Percentiles rank a stretch among this genome's conserved stretches.
Conservation (phyloP, 495 filamentous ascomycete genomes). For the Usnea hakonensis region DNA sequence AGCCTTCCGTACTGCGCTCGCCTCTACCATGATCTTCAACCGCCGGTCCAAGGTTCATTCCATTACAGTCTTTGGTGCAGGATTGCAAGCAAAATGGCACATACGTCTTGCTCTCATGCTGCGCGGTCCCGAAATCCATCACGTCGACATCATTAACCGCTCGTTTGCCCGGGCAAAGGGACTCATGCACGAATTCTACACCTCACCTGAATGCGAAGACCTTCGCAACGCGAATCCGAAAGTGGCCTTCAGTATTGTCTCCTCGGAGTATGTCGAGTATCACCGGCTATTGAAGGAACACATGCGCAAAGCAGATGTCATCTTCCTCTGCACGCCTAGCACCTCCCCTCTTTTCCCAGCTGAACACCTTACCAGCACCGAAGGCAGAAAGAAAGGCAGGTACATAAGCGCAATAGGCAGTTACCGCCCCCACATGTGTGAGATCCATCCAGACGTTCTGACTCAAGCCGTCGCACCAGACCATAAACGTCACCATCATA, state of each 20-base stretch:
- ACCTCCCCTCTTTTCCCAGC: constrained; percentile 55
- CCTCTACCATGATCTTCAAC: constrained; percentile 63
- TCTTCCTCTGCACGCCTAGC: constrained; percentile 74
- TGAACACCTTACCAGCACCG: constrained; percentile 54
- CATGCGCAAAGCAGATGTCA: constrained; percentile 60
- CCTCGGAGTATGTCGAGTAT: constrained; percentile 65
- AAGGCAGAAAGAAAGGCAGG: constrained; percentile 67
- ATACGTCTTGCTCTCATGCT: constrained; percentile 72
- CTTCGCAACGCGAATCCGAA: constrained; percentile 51
- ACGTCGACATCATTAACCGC: constrained; percentile 72
- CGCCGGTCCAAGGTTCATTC: constrained; percentile 63
- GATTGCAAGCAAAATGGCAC: constrained; percentile 91
- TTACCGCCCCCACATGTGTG: constrained; percentile 78
- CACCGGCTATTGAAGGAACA: constrained; percentile 55
- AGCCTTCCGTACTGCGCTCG: constrained; percentile 86
- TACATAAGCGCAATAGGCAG: constrained; percentile 74
- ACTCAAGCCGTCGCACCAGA: constrained; percentile 53
- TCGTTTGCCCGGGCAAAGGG: constrained; percentile 54
- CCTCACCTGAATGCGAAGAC: constrained; percentile 38
- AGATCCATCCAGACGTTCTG: constrained; percentile 71
- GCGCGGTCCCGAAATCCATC: constrained; percentile 60
- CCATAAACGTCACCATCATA: constrained; percentile 55
- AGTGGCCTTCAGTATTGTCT: constrained; percentile 63
- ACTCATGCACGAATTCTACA: constrained; percentile 46
- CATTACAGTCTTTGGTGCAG: constrained; percentile 79